phyloP scores from a whole-genome alignment of 164 flowering plant genomes.

The Akebia trifoliata region DNA sequence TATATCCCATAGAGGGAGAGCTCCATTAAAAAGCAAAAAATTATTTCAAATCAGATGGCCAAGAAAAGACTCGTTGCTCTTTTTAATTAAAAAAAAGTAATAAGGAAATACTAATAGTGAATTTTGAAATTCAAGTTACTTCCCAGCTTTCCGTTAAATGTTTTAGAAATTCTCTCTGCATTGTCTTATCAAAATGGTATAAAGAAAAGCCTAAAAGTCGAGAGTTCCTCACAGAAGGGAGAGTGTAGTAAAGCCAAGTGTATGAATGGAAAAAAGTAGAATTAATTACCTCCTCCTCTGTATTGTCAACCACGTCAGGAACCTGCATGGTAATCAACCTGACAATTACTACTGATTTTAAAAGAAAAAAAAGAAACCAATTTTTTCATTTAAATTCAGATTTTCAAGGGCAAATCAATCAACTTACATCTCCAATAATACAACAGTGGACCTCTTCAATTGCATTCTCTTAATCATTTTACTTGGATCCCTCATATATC shows the following conservation, averaged over 20 bases:
- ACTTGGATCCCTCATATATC: constrained; percentile 92
- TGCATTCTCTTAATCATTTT: constrained; percentile 90
- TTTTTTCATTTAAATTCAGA: neutral
- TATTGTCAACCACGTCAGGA: constrained; percentile 18
- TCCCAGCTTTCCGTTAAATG: too few relatives aligned
- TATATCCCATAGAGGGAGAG: too few relatives aligned
- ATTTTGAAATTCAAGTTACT: too few relatives aligned
- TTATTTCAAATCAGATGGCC: too few relatives aligned
- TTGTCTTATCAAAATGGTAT: neutral
- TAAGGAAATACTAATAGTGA: too few relatives aligned
- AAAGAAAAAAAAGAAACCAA: neutral
- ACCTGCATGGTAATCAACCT: constrained; percentile 27
- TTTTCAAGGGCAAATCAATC: neutral
- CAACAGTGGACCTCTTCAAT: constrained; percentile 52
- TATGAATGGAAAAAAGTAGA: neutral
- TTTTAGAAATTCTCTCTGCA: too few relatives aligned
- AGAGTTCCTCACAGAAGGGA: neutral
- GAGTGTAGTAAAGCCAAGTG: neutral
- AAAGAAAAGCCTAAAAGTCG: neutral
- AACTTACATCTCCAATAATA: constrained; percentile 65
- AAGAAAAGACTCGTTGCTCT: too few relatives aligned
- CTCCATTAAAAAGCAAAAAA: too few relatives aligned
- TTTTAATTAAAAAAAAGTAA: too few relatives aligned
- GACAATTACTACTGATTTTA: neutral
- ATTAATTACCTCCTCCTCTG: constrained; percentile 23